Evolutionary conservation across 768 basidiomycete genomes (phyloP), one percentile per base, ranked within the genome.

Genomic region (Goffeauzyma gilvescens): DNA sequence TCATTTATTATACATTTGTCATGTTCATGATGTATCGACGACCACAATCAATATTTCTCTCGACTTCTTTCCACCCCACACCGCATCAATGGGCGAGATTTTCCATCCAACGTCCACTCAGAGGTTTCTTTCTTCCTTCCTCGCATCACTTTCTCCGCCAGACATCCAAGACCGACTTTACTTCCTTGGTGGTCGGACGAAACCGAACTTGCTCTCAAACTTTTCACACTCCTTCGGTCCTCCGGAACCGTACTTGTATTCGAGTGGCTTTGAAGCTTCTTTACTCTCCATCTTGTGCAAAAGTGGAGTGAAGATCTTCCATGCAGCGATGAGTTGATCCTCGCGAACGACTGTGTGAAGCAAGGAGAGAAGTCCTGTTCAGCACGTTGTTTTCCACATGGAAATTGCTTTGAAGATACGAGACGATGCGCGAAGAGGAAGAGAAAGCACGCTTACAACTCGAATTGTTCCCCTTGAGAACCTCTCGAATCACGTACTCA

Each of bases 291-390:
- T 38, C 23, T 41, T 42, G 32, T 51, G 38, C 33, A 51, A 22
- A 4, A 51, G 20, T 44, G 50, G 50, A 14, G 50, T 51, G 28
- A 51, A 51, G 33, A 51, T 51, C 9, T 40, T 38, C 50, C 50
- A 51, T 20, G 39, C 43, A 25, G 39, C 46, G 4, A 41, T 38
- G 22, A 51, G 33, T 28, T 51, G 46, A 30, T 51, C 50, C 43
- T 51, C 40, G 2, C 50, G 38, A 1, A 51, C 50, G 44, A 51
- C 46, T 34, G 41, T 32, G 2, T 21, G 6, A 30, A 22, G 23
- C 1, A 6, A 21, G 10, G 23, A 10, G 6, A 10, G 33, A 12
- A 35, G 10, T 8, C 33, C 17, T n/a, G n/a, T 12, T 35, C 33
- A 35, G 33, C 17, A 10, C 8, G 33, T 8, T 9, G 28, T 9